Evolutionary conservation across 129 eudicot species (phyloP), one percentile per base, ranked within the genome.

Genomic region (Arctium minus): DNA sequence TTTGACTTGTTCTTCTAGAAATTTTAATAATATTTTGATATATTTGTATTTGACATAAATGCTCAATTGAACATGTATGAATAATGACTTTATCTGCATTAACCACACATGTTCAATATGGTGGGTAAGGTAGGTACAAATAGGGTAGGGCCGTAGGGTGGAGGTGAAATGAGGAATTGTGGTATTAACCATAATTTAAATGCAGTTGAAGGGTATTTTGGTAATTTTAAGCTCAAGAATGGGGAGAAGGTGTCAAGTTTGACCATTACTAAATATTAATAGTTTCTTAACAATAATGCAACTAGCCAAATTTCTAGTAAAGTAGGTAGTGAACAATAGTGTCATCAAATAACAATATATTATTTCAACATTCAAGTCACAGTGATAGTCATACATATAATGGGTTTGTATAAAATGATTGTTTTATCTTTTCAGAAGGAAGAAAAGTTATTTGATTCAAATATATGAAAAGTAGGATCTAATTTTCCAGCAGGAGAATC

Each of bases 91-190:
- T 77, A 15, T 48, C 27, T 83, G 72, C 78, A 83, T 77, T 56
- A 17, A 37, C 2, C 77, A 38, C 78, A 83, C 37, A 83, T 53
- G 77, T 72, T 71, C 9, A 72, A 77, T 33, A 83, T 60, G 39
- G 78, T 50, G 3, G 86, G 86, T 40, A 48, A 67, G 76, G 81
- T 82, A 35, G 72, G 76, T 79, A 10, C 13, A 71, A 38, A 71
- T 82, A 76, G 81, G 72, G 81, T 65, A 69, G 76, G 82, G 79
- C 78, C 40, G 77, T 65, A 69, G 76, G 82, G 79, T 83, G 60
- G 37, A 29, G 18, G 64, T 68, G 50, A 40, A 48, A 35, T 68
- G 17, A 72, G 29, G 1, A 36, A 31, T 29, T 4, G 2, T 42
- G 37, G 10, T 22, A 22, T 22, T 6, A 33, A 67, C 5, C 9